Evolutionary conservation across 1,284 basidiomycete species (phyloP).

Genomic region (Tetrapyrgos nigripes): DNA sequence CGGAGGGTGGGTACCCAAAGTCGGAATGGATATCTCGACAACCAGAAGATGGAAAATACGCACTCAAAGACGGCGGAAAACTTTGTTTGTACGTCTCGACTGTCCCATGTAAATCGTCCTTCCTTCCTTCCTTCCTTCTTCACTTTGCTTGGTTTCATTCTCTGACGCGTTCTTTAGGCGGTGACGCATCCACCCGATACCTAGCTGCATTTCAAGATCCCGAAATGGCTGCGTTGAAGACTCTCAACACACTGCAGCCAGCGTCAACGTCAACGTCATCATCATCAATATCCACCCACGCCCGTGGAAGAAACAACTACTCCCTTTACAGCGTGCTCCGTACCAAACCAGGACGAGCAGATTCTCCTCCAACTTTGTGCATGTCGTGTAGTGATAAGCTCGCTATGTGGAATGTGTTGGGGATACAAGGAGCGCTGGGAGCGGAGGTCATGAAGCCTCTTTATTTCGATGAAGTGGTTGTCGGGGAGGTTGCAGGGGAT

Average conservation of each 20-base stretch:
- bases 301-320: slow-evolving; percentile 82
- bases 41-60: slow-evolving; percentile 47
- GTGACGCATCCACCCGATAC: slow-evolving; percentile 87
- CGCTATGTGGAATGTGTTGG: slow-evolving; percentile 80
- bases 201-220: slow-evolving; percentile 76
- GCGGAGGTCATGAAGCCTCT: slow-evolving; percentile 64
- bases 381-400: slow-evolving; percentile 96
- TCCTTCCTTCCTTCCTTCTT: too few relatives aligned
- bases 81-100: slow-evolving; percentile 87
- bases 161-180: slow-evolving; percentile 56
- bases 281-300: slow-evolving; percentile 40
- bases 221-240: slow-evolving; percentile 73
- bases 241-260: slow-evolving; percentile 45
- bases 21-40: slow-evolving; percentile 47
- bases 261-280: slow-evolving; percentile 24
- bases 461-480: slow-evolving; percentile 67
- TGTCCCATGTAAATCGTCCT: slow-evolving; percentile 75
- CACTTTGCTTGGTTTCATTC: background rate
- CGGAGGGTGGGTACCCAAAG: slow-evolving; percentile 22
- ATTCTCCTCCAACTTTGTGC: slow-evolving; percentile 79
- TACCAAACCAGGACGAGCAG: slow-evolving; percentile 90
- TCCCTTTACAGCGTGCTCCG: slow-evolving; percentile 75
- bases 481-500: slow-evolving; percentile 68
- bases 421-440: slow-evolving; percentile 84
- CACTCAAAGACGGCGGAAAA: slow-evolving; percentile 54